phyloP scores from a whole-genome alignment of 257 asterid genomes.

The Lycium barbarum region DNA sequence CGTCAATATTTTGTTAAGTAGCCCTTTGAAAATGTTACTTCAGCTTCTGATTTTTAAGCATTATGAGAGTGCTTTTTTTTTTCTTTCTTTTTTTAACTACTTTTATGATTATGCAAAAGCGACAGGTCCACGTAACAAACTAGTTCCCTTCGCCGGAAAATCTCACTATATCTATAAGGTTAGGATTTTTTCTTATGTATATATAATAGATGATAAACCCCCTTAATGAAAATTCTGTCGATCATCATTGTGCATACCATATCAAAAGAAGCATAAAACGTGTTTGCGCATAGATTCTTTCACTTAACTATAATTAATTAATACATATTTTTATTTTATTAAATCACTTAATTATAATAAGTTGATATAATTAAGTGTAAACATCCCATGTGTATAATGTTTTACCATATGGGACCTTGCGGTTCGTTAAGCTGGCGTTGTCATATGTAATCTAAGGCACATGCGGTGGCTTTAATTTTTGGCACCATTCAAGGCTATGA shows the following conservation, averaged over 20 bases:
- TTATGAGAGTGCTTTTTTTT: not conserved
- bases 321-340: not conserved
- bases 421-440: not conserved
- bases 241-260: no score
- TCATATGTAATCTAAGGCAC: not conserved
- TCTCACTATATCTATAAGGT: no score
- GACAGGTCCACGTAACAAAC: not conserved
- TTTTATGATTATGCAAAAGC: not conserved
- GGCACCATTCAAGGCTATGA: no score
- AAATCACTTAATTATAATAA: not conserved
- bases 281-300: not conserved
- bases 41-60: not conserved
- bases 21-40: slow-evolving; percentile 3
- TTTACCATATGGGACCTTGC: not conserved
- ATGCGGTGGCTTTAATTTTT: no score
- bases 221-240: not conserved
- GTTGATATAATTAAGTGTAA: not conserved
- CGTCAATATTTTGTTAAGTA: slow-evolving; percentile 10
- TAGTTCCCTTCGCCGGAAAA: no score
- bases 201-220: not conserved
- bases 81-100: no score
- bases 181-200: not conserved
- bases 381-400: not conserved
- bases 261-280: no score
- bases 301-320: not conserved